Conservation (phyloP, 2,329 filamentous ascomycete species). For the Venturia aucupariae region DNA sequence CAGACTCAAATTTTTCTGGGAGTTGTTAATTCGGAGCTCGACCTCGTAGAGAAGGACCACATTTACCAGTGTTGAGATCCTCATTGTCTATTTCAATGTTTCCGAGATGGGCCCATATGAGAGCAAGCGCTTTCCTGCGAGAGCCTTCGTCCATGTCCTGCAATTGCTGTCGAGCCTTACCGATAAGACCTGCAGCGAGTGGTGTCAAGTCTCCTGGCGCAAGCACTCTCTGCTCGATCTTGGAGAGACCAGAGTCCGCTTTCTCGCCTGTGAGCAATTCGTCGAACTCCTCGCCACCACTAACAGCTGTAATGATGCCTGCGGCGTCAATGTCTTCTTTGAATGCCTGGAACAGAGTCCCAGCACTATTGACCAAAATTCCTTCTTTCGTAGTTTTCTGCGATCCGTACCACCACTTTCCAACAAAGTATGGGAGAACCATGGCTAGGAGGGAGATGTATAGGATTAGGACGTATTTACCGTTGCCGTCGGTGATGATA, state of each 20-base stretch:
- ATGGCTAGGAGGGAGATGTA: constrained; percentile 86
- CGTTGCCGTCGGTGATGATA: constrained; percentile 86
- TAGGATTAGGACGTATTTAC: constrained; percentile 86
- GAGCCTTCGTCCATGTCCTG: constrained; percentile 71
- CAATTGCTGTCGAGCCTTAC: constrained; percentile 67
- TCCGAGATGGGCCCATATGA: constrained; percentile 92
- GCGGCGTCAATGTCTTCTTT: constrained; percentile 73
- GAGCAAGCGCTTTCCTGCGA: constrained; percentile 74
- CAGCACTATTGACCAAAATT: constrained; percentile 85
- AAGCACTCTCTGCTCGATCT: constrained; percentile 74
- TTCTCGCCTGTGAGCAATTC: constrained; percentile 66
- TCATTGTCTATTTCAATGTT: constrained; percentile 76
- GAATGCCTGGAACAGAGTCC: constrained; percentile 90
- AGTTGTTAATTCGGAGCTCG: constrained; percentile 17
- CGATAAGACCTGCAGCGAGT: constrained; percentile 51
- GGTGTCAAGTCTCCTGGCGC: constrained; percentile 46
- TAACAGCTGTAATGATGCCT: constrained; percentile 71
- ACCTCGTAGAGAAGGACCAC: neutral
- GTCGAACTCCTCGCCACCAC: constrained; percentile 77
- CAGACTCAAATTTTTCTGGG: constrained; percentile 80
- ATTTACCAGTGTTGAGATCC: constrained; percentile 55
- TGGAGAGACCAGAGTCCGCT: constrained; percentile 69
- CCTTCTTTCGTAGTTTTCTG: constrained; percentile 89
- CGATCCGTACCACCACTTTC: constrained; percentile 98
- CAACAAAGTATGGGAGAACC: constrained; percentile 83